phyloP scores from a whole-genome alignment of 495 filamentous ascomycete species.

The Daldinia decipiens region DNA sequence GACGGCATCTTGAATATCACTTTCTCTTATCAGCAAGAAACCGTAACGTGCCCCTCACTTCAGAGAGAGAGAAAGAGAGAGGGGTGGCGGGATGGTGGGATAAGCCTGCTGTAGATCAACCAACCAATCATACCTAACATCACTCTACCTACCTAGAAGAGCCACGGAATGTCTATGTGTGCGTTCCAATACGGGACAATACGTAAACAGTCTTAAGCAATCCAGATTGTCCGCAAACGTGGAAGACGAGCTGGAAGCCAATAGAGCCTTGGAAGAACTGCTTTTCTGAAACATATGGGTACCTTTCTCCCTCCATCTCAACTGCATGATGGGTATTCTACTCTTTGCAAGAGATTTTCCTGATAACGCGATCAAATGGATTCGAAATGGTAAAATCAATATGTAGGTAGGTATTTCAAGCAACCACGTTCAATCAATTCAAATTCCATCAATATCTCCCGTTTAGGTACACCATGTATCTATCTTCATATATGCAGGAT shows the following conservation, averaged over 20 bases:
- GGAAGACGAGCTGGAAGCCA: conserved; percentile 24
- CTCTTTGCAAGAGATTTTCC: conserved; percentile 22
- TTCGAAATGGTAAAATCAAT: background rate
- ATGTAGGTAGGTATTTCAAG: conserved; percentile 5
- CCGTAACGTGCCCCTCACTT: conserved; percentile 31
- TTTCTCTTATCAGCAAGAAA: conserved; percentile 32
- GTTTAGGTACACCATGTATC: background rate
- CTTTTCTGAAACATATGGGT: conserved; percentile 35
- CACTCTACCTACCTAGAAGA: conserved; percentile 18
- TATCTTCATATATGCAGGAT: background rate
- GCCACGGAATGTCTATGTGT: conserved; percentile 24
- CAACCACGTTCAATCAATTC: background rate
- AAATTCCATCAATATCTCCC: background rate
- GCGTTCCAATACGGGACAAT: conserved; percentile 19
- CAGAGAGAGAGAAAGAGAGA: conserved; percentile 10
- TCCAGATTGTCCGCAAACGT: conserved; percentile 14
- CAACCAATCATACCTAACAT: conserved; percentile 21
- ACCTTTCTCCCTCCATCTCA: conserved; percentile 33
- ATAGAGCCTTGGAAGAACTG: conserved; percentile 18
- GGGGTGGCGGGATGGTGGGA: conserved; percentile 10
- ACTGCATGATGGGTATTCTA: conserved; percentile 6
- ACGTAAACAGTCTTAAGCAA: conserved; percentile 8
- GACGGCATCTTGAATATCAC: conserved; percentile 14
- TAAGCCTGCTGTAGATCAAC: conserved; percentile 20
- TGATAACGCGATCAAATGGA: conserved; percentile 9